phyloP scores from a whole-genome alignment of 228 moss, liverwort and hornwort genomes.

The Sphagnum fallax region DNA sequence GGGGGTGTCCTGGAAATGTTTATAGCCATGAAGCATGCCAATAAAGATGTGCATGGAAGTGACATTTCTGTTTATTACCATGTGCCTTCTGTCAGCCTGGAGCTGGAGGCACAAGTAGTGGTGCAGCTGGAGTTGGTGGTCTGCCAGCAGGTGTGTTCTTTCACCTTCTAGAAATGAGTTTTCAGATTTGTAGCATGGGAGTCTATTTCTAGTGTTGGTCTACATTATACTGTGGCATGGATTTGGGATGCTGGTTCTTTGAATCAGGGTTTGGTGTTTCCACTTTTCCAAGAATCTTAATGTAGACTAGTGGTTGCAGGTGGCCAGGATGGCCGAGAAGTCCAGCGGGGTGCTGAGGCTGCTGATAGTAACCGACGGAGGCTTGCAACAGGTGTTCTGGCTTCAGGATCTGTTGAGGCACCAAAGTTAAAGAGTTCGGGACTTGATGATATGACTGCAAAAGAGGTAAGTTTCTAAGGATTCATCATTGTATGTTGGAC shows the following conservation, averaged over 20 bases:
- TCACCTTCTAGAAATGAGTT: not conserved
- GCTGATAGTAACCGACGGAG: slow-evolving; percentile 47
- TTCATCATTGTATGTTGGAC: no score
- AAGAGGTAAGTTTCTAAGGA: slow-evolving; percentile 20
- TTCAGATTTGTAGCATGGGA: no score
- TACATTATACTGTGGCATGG: no score
- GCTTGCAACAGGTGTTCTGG: slow-evolving; percentile 35
- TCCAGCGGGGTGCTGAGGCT: slow-evolving; percentile 39
- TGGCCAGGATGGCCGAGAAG: slow-evolving; percentile 46
- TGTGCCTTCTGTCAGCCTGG: slow-evolving; percentile 27
- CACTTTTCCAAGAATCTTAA: no score
- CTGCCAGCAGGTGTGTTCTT: slow-evolving; percentile 10
- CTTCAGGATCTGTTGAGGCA: slow-evolving; percentile 29
- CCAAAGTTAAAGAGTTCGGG: slow-evolving; percentile 61
- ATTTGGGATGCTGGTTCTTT: no score
- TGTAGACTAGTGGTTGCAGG: slow-evolving; percentile 6
- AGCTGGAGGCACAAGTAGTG: slow-evolving; percentile 45
- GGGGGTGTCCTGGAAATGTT: no score
- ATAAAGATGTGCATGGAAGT: no score
- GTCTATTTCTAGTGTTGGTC: no score
- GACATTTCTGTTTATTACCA: not conserved
- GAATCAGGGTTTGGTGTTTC: no score
- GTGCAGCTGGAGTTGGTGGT: slow-evolving; percentile 34
- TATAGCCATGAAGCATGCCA: no score
- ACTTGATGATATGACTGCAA: slow-evolving; percentile 41